phyloP scores from a whole-genome alignment of 306 rosid species.

The Castanospermum australe region DNA sequence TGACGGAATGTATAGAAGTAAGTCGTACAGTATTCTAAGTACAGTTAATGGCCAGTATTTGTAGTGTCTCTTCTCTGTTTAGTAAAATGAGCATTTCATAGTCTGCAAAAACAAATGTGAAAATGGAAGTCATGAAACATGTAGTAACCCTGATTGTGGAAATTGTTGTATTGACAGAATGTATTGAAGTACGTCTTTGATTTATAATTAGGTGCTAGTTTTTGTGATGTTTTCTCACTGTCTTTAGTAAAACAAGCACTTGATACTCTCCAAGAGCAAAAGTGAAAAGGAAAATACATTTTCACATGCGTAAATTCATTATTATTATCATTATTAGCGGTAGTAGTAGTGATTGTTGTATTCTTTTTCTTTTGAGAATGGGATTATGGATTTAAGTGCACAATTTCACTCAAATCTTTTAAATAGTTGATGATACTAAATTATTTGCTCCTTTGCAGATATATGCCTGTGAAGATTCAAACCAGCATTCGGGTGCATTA shows the following conservation, averaged over 20 bases:
- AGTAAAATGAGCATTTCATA: background rate
- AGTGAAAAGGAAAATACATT: background rate
- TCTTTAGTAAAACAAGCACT: slow-evolving; percentile 3
- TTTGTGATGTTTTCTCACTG: background rate
- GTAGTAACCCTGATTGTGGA: background rate
- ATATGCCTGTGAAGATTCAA: slow-evolving; percentile 81
- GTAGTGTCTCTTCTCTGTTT: background rate
- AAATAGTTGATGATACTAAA: slow-evolving; percentile 16
- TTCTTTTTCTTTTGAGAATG: background rate
- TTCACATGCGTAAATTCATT: background rate
- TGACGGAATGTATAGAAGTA: background rate
- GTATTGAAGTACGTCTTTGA: background rate
- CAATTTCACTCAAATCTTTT: background rate
- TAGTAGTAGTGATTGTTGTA: background rate
- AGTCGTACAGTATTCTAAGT: background rate
- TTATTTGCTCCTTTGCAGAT: slow-evolving; percentile 53
- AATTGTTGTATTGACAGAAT: background rate
- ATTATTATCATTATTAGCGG: no score
- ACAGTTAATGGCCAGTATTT: background rate
- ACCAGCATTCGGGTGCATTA: slow-evolving; percentile 78
- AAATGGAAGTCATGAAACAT: background rate
- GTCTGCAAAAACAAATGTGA: background rate
- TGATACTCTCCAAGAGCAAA: background rate
- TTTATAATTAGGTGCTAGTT: background rate
- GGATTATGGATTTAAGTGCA: background rate